These are phyloP conservation scores for Platanthera guangdongensis DNA, from an alignment of 106 monocot species.

Conservation along the genomic window DNA sequence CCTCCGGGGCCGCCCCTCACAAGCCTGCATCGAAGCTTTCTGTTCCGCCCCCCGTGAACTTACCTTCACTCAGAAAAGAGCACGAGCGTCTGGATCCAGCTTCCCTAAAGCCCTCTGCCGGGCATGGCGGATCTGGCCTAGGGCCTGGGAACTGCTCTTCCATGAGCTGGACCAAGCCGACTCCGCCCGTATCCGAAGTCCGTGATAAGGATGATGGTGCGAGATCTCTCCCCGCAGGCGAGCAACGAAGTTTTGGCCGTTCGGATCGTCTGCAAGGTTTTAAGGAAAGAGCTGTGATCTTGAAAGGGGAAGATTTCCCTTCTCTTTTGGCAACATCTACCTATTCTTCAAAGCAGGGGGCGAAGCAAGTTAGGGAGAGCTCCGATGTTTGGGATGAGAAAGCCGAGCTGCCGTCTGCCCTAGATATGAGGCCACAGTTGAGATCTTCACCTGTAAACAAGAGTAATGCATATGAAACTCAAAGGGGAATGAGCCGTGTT, in stretches of 20 bases:
- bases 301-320: conserved; percentile 77
- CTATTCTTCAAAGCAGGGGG: conserved; percentile 13
- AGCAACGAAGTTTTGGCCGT: neutral
- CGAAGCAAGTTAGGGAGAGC: conserved; percentile 25
- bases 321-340: conserved; percentile 12
- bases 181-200: conserved; percentile 5
- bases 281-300: conserved; percentile 36
- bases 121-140: conserved; percentile 30
- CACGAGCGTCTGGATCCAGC: conserved; percentile 63
- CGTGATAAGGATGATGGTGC: neutral
- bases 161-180: conserved; percentile 75
- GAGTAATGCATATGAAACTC: conserved; percentile 7
- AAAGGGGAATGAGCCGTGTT: neutral
- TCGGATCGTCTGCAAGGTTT: neutral
- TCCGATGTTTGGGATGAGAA: conserved; percentile 13
- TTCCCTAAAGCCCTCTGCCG: conserved; percentile 18
- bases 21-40: conserved; percentile 44
- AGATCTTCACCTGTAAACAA: conserved; percentile 14
- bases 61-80: conserved; percentile 86
- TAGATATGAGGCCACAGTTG: conserved; percentile 53
- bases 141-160: conserved; percentile 43
- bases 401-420: conserved; percentile 6
- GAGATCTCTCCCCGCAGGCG: conserved; percentile 18
- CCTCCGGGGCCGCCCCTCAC: conserved; percentile 17
- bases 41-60: conserved; percentile 87